Evolutionary conservation across 257 asterid species (phyloP), one percentile per base, ranked within the genome.

Genomic region (Solanum sitiens): DNA sequence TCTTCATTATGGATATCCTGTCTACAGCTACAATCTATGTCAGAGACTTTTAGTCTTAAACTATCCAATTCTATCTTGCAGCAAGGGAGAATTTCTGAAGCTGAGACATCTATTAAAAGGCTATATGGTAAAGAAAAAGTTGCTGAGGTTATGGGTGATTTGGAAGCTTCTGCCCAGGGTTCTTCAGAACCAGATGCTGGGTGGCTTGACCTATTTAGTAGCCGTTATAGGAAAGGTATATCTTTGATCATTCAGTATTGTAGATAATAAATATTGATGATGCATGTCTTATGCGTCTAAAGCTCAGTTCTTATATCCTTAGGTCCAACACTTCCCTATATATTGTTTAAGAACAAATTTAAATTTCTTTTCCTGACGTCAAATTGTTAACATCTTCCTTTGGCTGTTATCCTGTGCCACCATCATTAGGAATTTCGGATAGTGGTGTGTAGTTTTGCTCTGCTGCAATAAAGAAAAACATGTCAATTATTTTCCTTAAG

Each of bases 141-240:
- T 83, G 88, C 90, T 65, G 99, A 95, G 93, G 96, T 95, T 88
- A 95, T 97, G 97, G 89, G 89, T 72, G 99, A 96, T 86, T 85
- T 96, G 89, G 92, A 91, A 86, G 94, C 98, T 65, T 88, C 98
- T 88, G 89, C 94, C 67, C 96, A 83, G 86, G 96, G 97, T 87
- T 92, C 98, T 84, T 89, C 94, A 10, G 99, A 92, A 91, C 93
- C 93, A 20, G 99, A 97, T 89, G 99, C 98, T 92, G 94, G 94
- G 83, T 97, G 99, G 99, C 91, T 95, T 86, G 99, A 97, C 93
- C 98, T 97, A 90, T 95, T 97, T 84, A 95, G 98, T 87, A 89
- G 95, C 89, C 98, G 98, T 70, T 97, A 97, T 88, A 76, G 94
- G 91, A 97, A 95, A 95, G 98, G 99, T 97, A 90, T 88, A 75